Percentiles rank a stretch among this genome's conserved stretches.
Evolutionary conservation across 192 early-diverging fungal genomes (phyloP).

Genomic region (Entomortierella beljakovae): DNA sequence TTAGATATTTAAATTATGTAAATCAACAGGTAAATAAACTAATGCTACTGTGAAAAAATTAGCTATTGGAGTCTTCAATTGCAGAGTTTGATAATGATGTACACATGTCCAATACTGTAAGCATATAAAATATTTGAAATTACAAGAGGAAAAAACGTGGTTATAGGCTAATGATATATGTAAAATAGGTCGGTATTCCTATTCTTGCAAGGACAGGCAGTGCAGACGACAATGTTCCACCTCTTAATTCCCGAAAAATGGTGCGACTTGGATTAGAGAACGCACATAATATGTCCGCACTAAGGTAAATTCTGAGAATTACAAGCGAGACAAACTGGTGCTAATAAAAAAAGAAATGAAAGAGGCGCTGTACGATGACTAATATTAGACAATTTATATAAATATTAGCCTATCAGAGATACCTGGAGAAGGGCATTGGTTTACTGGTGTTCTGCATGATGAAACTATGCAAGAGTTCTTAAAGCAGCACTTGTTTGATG

Average conservation of each 20-base stretch:
- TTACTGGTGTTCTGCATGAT: slow-evolving; percentile 66
- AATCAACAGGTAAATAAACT: background rate
- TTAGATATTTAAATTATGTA: background rate
- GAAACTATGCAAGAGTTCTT: slow-evolving; percentile 63
- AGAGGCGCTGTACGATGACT: no score
- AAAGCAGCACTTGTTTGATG: slow-evolving; percentile 41
- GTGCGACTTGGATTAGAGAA: slow-evolving; percentile 75
- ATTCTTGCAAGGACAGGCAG: slow-evolving; percentile 70
- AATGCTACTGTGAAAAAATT: background rate
- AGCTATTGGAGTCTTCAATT: slow-evolving; percentile 79
- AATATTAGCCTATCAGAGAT: slow-evolving; percentile 69
- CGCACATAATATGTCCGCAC: slow-evolving; percentile 58
- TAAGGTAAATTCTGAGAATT: slow-evolving; percentile 53
- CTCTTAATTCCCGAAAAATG: slow-evolving; percentile 71
- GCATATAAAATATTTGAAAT: no score
- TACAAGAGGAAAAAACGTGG: no score
- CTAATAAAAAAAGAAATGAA: no score
- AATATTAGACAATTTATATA: no score
- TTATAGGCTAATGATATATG: background rate
- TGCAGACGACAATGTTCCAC: slow-evolving; percentile 81
- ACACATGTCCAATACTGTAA: slow-evolving; percentile 74
- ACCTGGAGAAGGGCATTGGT: slow-evolving; percentile 76
- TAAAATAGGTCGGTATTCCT: slow-evolving; percentile 74
- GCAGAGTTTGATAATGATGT: slow-evolving; percentile 82
- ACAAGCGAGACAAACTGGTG: background rate